Conservation (phyloP, 1,284 basidiomycete genomes). For the Tetrapyrgos nigripes region DNA sequence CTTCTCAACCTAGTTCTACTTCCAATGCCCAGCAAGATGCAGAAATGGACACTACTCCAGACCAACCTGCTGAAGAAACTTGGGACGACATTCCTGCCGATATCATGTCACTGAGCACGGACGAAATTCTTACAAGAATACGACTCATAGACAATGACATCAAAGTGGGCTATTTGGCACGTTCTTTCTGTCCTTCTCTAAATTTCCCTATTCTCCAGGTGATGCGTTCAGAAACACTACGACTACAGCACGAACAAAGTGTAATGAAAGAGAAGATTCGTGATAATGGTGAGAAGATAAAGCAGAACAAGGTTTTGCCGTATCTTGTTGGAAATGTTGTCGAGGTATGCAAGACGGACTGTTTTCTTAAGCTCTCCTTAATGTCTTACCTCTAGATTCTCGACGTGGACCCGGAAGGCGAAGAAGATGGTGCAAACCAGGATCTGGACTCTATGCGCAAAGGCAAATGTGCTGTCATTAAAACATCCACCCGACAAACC, state of each 20-base stretch:
- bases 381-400: conserved; percentile 69
- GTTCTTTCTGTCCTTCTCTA: not conserved
- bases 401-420: conserved; percentile 91
- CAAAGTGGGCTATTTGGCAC: conserved; percentile 60
- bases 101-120: conserved; percentile 72
- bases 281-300: conserved; percentile 98
- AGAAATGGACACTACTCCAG: conserved; percentile 77
- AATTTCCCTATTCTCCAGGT: conserved; percentile 58
- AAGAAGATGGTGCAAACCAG: conserved; percentile 93
- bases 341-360: conserved; percentile 60
- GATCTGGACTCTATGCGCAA: conserved; percentile 95
- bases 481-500: conserved; percentile 97
- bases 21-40: conserved; percentile 45
- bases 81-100: conserved; percentile 88
- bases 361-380: conserved; percentile 12
- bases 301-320: conserved; percentile 99
- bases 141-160: conserved; percentile 95
- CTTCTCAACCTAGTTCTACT: conserved; percentile 40
- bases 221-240: conserved; percentile 92
- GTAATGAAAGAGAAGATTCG: conserved; percentile 99
- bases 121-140: conserved; percentile 88
- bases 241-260: conserved; percentile 92
- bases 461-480: conserved; percentile 98
- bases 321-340: conserved; percentile 99
- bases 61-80: conserved; percentile 73